Percentiles rank a stretch among this genome's conserved stretches.
Evolutionary conservation across 2,329 filamentous ascomycete genomes (phyloP).

Genomic region (Hypoxylon sp.): DNA sequence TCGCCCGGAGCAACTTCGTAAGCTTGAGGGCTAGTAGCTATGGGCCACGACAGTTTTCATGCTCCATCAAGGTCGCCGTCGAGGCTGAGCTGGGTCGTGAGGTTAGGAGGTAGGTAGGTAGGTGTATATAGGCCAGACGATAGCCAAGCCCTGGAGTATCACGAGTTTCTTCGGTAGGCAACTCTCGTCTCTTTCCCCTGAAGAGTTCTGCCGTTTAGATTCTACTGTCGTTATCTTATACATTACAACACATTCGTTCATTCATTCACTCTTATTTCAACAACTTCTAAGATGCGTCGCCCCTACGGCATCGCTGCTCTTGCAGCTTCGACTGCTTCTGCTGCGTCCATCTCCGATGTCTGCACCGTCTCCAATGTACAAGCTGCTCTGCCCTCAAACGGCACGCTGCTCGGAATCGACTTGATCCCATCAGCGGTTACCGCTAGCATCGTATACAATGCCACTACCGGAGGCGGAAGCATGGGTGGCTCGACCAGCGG

Average conservation of each 20-base stretch:
- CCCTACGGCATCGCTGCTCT: conserved; percentile 20
- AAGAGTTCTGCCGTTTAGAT: too few relatives aligned
- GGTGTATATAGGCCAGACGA: neutral
- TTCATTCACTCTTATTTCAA: too few relatives aligned
- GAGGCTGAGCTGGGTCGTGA: neutral
- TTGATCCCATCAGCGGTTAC: conserved; percentile 53
- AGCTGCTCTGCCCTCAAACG: conserved; percentile 52
- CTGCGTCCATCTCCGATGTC: conserved; percentile 50
- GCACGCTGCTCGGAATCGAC: conserved; percentile 52
- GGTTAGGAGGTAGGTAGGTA: too few relatives aligned
- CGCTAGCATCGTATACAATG: conserved; percentile 51
- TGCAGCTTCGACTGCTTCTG: conserved; percentile 43
- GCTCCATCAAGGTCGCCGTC: neutral
- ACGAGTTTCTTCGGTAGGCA: neutral
- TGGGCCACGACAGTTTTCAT: neutral
- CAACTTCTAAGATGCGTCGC: conserved; percentile 16
- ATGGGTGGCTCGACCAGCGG: conserved; percentile 7
- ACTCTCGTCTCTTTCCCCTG: neutral
- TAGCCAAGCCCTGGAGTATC: neutral
- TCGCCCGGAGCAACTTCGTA: conserved; percentile 13
- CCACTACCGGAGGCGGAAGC: conserved; percentile 34
- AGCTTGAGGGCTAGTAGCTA: conserved; percentile 1
- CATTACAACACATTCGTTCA: neutral
- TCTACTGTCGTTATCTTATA: conserved; percentile 4
- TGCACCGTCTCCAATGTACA: conserved; percentile 55